These are phyloP conservation scores for Erodium chrysanthum DNA, from an alignment of 441 rosid genomes.

Conservation along the genomic window DNA sequence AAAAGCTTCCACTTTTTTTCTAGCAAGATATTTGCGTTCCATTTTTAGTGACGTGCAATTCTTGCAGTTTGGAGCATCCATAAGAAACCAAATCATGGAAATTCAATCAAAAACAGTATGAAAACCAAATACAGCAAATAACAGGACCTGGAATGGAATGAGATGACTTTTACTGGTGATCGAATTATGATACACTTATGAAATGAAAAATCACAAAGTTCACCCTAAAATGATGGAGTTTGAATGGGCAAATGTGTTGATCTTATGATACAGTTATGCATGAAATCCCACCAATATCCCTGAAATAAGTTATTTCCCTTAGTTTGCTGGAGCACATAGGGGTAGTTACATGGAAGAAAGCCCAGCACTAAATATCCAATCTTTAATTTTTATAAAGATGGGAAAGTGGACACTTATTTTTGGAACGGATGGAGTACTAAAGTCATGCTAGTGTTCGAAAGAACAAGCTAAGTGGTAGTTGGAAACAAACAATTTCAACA, in stretches of 20 bases:
- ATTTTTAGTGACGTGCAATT: neutral
- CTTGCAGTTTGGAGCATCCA: neutral
- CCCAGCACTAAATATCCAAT: too few relatives aligned
- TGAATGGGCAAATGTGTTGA: neutral
- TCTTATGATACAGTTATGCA: neutral
- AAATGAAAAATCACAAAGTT: neutral
- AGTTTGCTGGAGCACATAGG: too few relatives aligned
- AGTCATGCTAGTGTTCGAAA: neutral
- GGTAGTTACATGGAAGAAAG: too few relatives aligned
- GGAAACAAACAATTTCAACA: neutral
- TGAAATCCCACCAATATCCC: too few relatives aligned
- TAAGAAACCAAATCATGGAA: constrained; percentile 2
- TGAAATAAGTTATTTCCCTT: too few relatives aligned
- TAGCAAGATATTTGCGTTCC: neutral
- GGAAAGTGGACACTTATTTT: too few relatives aligned
- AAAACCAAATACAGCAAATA: neutral
- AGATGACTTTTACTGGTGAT: neutral
- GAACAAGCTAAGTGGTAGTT: neutral
- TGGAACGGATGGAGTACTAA: neutral
- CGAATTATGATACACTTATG: neutral
- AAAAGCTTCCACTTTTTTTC: constrained; percentile 1
- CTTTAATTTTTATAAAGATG: too few relatives aligned
- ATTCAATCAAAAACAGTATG: neutral
- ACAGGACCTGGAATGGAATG: neutral
- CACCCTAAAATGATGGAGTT: neutral